Conservation (phyloP, 2,329 filamentous ascomycete species). For the Colletotrichum agaves region DNA sequence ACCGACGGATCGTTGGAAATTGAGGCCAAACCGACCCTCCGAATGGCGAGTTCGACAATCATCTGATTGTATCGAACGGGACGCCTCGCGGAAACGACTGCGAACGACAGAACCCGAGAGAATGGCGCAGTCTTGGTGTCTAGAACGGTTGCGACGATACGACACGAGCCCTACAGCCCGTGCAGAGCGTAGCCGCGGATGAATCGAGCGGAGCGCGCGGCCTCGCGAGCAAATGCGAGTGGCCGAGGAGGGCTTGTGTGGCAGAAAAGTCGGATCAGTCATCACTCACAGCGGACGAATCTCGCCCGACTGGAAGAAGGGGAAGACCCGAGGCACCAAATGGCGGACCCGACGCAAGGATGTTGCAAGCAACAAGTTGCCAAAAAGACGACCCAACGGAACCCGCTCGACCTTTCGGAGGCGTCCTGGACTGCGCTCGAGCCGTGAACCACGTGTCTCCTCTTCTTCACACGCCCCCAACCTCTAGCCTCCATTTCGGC, state of each 20-base stretch:
- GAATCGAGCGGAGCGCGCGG: slow-evolving; percentile 19
- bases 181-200: slow-evolving; percentile 8
- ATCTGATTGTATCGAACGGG: slow-evolving; percentile 5
- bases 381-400: not conserved
- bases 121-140: slow-evolving; percentile 11
- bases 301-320: slow-evolving; percentile 24
- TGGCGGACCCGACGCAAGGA: not conserved
- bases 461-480: slow-evolving; percentile 1
- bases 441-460: slow-evolving; percentile 26
- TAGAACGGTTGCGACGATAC: slow-evolving; percentile 30
- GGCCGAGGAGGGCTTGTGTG: slow-evolving; percentile 16
- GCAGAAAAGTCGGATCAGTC: slow-evolving; percentile 21
- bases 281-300: slow-evolving; percentile 20
- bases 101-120: slow-evolving; percentile 16
- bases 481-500: slow-evolving; percentile 1
- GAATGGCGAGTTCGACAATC: not conserved
- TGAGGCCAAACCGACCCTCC: not conserved
- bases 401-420: slow-evolving; percentile 17
- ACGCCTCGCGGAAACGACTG: slow-evolving; percentile 12
- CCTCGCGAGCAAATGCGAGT: slow-evolving; percentile 26
- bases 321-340: not conserved
- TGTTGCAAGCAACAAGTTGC: not conserved
- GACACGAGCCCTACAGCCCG: slow-evolving; percentile 20
- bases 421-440: slow-evolving; percentile 10
- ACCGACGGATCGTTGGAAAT: not conserved